phyloP scores from a whole-genome alignment of 441 rosid genomes.

The Iberis amara region DNA sequence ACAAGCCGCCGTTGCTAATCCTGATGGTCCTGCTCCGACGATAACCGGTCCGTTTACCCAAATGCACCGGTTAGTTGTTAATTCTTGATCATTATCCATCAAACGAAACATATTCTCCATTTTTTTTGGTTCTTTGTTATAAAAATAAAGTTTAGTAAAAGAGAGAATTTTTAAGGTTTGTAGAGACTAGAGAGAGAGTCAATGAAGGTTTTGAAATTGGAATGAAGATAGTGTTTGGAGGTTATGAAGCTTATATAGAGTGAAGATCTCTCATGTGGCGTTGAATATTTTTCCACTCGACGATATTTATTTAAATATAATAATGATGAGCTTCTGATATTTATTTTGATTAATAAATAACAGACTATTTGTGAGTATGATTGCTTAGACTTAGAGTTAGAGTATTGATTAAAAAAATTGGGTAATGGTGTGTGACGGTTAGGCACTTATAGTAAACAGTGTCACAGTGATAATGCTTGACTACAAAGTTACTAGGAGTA shows the following conservation, averaged over 20 bases:
- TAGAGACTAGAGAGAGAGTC: constrained; percentile 9
- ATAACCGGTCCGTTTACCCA: constrained; percentile 71
- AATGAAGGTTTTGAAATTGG: constrained; percentile 30
- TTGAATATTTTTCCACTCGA: constrained; percentile 21
- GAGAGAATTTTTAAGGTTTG: constrained; percentile 8
- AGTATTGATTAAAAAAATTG: constrained; percentile 8
- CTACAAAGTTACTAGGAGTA: constrained; percentile 24
- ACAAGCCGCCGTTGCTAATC: constrained; percentile 72
- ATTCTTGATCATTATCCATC: constrained; percentile 41
- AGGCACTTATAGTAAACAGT: constrained; percentile 26
- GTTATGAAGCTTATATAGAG: constrained; percentile 29
- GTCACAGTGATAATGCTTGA: constrained; percentile 22
- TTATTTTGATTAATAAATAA: constrained; percentile 4
- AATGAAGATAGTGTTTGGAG: constrained; percentile 31
- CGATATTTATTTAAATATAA: constrained; percentile 18
- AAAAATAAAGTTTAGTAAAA: neutral
- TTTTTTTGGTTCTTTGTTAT: neutral
- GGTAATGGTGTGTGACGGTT: constrained; percentile 30
- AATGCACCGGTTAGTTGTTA: constrained; percentile 37
- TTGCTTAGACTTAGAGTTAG: constrained; percentile 25
- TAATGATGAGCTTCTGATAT: constrained; percentile 23
- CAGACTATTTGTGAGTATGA: constrained; percentile 24
- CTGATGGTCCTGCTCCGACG: constrained; percentile 78
- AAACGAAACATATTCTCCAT: constrained; percentile 53
- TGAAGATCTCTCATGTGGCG: constrained; percentile 26